Evolutionary conservation across 2,329 filamentous ascomycete species (phyloP).

Genomic region (Fusarium piperis): DNA sequence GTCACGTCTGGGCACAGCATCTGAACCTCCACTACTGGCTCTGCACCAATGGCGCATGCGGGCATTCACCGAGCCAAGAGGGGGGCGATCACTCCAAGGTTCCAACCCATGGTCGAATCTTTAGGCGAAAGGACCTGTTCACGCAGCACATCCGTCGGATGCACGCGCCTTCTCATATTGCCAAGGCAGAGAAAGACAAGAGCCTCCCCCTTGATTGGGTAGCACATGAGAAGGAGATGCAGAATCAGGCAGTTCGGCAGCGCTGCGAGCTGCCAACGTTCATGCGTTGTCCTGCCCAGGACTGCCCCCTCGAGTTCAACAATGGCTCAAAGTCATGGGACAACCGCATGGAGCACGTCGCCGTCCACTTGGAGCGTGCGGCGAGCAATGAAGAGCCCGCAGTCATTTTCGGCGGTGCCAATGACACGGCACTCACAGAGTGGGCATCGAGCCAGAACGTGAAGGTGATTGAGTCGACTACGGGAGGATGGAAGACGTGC

Average conservation of each 20-base stretch:
- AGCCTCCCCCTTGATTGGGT: constrained; percentile 56
- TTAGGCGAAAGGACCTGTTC: constrained; percentile 93
- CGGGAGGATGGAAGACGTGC: constrained; percentile 47
- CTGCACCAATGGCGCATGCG: constrained; percentile 73
- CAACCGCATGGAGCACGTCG: constrained; percentile 86
- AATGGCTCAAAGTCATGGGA: constrained; percentile 76
- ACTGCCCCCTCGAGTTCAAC: constrained; percentile 69
- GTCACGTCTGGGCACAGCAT: constrained; percentile 85
- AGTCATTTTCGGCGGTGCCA: constrained; percentile 52
- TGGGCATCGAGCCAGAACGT: constrained; percentile 53
- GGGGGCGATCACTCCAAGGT: constrained; percentile 15
- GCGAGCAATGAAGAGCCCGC: constrained; percentile 40
- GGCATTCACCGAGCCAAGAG: constrained; percentile 43
- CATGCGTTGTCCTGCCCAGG: constrained; percentile 69
- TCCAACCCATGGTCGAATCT: constrained; percentile 68
- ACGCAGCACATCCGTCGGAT: constrained; percentile 88
- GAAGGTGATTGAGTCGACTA: constrained; percentile 46
- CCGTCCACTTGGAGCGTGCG: constrained; percentile 74
- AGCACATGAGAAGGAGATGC: constrained; percentile 63
- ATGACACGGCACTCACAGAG: constrained; percentile 50
- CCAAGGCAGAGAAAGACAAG: constrained; percentile 49
- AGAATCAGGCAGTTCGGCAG: constrained; percentile 66
- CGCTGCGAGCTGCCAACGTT: constrained; percentile 69
- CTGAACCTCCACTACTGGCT: constrained; percentile 78
- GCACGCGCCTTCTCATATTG: constrained; percentile 66